These are phyloP conservation scores for Arthroderma sp. DNA, from an alignment of 2,329 filamentous ascomycete species.

Conservation along the genomic window DNA sequence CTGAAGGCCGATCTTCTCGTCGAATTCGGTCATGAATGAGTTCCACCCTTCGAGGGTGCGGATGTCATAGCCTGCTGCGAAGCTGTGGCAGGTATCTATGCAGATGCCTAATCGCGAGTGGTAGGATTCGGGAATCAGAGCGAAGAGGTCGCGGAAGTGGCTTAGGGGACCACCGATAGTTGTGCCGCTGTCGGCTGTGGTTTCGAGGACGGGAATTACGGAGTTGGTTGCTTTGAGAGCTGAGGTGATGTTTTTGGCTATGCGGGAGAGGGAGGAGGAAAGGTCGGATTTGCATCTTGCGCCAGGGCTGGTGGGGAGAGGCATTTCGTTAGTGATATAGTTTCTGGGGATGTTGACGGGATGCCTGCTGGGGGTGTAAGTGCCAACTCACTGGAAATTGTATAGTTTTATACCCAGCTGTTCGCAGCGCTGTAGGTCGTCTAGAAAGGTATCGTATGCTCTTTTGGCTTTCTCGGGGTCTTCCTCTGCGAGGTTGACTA, in stretches of 20 bases:
- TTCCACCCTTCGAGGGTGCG: conserved; percentile 60
- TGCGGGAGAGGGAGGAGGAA: conserved; percentile 58
- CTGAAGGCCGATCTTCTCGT: conserved; percentile 58
- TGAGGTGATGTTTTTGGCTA: conserved; percentile 69
- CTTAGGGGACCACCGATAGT: conserved; percentile 75
- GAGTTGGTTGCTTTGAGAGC: conserved; percentile 62
- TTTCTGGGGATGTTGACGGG: neutral
- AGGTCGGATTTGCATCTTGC: conserved; percentile 58
- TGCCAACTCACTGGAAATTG: conserved; percentile 64
- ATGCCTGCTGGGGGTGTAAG: neutral
- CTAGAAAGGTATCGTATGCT: conserved; percentile 72
- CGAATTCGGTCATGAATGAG: conserved; percentile 61
- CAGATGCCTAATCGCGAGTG: conserved; percentile 83
- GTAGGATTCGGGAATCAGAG: conserved; percentile 53
- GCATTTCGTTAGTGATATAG: no score
- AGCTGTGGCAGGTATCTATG: conserved; percentile 92
- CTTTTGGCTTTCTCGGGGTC: conserved; percentile 70
- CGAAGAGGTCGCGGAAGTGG: conserved; percentile 76
- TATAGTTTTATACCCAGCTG: conserved; percentile 78
- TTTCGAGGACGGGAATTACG: conserved; percentile 80
- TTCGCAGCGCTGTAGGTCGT: conserved; percentile 78
- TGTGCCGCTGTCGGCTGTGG: conserved; percentile 85
- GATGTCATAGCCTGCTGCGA: conserved; percentile 86
- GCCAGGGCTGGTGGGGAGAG: conserved; percentile 46
- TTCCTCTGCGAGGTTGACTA: conserved; percentile 84